Conservation (phyloP, 176 grass and related monocot genomes). For the Oryza meyeriana region DNA sequence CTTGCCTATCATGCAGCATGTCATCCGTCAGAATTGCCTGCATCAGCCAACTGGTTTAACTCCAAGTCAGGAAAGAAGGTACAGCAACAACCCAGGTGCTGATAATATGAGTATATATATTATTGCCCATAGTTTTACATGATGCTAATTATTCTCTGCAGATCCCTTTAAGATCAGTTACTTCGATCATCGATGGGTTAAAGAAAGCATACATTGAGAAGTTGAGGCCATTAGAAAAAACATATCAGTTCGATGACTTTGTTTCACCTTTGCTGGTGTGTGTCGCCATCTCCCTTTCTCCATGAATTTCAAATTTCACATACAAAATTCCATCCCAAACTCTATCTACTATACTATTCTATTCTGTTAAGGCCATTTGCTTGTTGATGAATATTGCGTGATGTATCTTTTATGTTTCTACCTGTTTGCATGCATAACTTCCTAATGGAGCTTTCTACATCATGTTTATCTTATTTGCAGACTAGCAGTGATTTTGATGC, state of each 20-base stretch:
- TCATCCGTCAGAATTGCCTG: conserved; percentile 31
- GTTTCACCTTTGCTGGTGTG: conserved; percentile 79
- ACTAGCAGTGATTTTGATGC: conserved; percentile 93
- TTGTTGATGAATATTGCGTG: background rate
- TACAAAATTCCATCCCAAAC: background rate
- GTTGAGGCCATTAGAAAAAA: conserved; percentile 76
- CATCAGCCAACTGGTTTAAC: conserved; percentile 75
- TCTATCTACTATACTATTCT: background rate
- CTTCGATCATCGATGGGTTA: conserved; percentile 86
- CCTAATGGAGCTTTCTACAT: background rate
- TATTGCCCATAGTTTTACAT: background rate
- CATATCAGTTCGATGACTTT: conserved; percentile 76
- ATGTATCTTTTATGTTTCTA: background rate
- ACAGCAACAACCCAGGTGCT: background rate
- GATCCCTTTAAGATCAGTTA: conserved; percentile 82
- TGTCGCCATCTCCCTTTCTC: background rate
- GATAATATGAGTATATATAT: background rate
- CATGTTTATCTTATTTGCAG: conserved; percentile 27
- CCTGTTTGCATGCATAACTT: background rate
- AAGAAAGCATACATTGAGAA: conserved; percentile 93
- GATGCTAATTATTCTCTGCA: conserved; percentile 24
- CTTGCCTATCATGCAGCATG: conserved; percentile 26
- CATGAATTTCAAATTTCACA: background rate
- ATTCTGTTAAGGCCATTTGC: too few relatives aligned
- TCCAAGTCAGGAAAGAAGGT: conserved; percentile 88